Base-by-base conservation (phyloP, 306 rosid genomes). In the Gynostemma pentaphyllum region DNA sequence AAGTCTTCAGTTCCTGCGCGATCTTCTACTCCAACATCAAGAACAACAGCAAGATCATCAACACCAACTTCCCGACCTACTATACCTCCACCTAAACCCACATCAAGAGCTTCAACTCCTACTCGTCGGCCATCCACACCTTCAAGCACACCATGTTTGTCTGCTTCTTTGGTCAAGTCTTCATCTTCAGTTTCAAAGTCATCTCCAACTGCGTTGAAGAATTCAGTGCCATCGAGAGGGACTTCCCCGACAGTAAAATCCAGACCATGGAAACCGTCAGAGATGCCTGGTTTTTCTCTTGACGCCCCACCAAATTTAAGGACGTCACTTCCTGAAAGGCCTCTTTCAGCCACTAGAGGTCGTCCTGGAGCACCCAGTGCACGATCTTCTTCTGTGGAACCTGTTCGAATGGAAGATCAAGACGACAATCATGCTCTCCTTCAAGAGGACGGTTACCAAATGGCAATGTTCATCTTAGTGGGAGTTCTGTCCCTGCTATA, bases 311-410 rank as follows among this genome's bases (percentile, higher is more conserved):
- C 96, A 21, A 90, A 87, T 79, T 72, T 90, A 73, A 85, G 96
- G 76, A 87, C 96, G 55, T 79, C 97, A 4, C 76, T 90, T 68
- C 95, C 96, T 56, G 96, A 85, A 3, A 80, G 97, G 71, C 91
- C 97, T 61, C 78, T 85, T 19, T 90, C 97, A 53, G 94, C 84
- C 27, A 69, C 85, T 12, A 85, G 97, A 83, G 95, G 97, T 67
- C 86, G 97, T 77, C 97, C 97, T 55, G 97, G 96, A 76, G 90
- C 90, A 68, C 96, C 94, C 53, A 85, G 80, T 57, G 72, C 90
- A 30, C 80, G 96, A n/a, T 90, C 96, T 41, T 85, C 97, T 26
- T 90, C 97, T 51, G 75, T 87, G 30, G 97, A 90, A 78, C 94
- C 95, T 53, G 73, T 79, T 64, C 88, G 47, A 75, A 74, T 67